Base-by-base conservation (phyloP, 768 basidiomycete species). In the Trametes coccinea region DNA sequence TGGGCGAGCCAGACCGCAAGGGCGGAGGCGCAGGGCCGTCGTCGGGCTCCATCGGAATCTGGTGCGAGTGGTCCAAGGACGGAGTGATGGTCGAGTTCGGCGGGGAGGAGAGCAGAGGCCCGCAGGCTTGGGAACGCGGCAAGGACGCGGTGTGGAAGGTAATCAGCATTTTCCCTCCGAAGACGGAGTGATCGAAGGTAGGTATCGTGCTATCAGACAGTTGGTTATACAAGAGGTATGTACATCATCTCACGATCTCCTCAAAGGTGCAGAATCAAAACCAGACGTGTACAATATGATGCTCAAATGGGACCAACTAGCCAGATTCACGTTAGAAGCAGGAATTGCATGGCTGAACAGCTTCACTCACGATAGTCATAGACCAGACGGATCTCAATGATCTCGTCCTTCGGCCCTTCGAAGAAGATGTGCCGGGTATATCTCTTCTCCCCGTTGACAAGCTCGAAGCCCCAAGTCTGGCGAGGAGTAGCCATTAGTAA, bases 1-100 rank as follows among this genome's bases (percentile, higher is more conserved):
- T 97, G 47, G 94, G 94, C 9, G 95, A 98, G 74, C 95, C 95
- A 6, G 84, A 84, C 69, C 81, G 92, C 62, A 98, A 97, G 72
- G 95, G 95, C 6, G 94, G 95, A 22, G 95, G 95, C 1, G 78
- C 85, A 8, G 92, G 92, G 0, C 92, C 92, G 11, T 89, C 88
- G 22, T 84, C 86, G 2, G 90, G 91, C 41, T 92, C 89, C 34
- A 90, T 96, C 66, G 88, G 88, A 31, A 93, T 96, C 66, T 97
- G 93, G 92, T 90, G 93, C 65, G 93, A 97, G 74, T 97, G 94
- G 95, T 80, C 85, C 30, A 82, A 77, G 66, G 82, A 88, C 62
- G 92, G 92, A 2, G 71, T 94, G 39, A 92, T 94, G 90, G 82
- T 92, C 11, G 92, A 94, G 68, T 92, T 92, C 71, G 91, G 89